Evolutionary conservation across 225 moss, liverwort and hornwort species (phyloP).

Genomic region (Straminergon stramineum): DNA sequence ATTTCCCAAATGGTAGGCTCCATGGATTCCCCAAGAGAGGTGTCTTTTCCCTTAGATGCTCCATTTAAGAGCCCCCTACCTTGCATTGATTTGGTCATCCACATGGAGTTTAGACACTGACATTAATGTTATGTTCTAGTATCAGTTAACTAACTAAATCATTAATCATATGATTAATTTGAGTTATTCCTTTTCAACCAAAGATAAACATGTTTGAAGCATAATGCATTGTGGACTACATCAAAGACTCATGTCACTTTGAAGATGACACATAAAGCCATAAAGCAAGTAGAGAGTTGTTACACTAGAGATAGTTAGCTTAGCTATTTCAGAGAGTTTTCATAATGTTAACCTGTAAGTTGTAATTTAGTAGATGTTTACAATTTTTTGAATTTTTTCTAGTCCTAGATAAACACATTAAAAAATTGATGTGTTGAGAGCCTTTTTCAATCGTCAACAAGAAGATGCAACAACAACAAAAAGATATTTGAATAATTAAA

Average conservation of each 20-base stretch:
- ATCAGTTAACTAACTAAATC: background rate
- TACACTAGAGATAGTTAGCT: background rate
- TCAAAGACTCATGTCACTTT: background rate
- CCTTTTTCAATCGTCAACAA: background rate
- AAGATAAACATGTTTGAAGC: background rate
- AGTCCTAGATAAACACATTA: background rate
- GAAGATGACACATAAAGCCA: background rate
- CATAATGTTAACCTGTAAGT: background rate
- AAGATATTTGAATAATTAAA: background rate
- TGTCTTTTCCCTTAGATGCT: too few relatives aligned
- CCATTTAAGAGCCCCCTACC: too few relatives aligned
- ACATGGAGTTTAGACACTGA: background rate
- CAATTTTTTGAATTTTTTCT: background rate
- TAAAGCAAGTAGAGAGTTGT: background rate
- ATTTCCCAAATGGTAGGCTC: too few relatives aligned
- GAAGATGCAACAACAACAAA: fast-evolving
- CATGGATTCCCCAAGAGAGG: too few relatives aligned
- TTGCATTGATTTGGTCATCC: background rate
- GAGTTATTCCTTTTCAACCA: too few relatives aligned
- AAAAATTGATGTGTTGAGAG: background rate
- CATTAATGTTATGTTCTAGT: too few relatives aligned
- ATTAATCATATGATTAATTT: background rate
- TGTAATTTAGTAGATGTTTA: background rate
- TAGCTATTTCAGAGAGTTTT: background rate
- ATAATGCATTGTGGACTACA: too few relatives aligned